Conservation (phyloP, 192 early-diverging fungal genomes). For the Linnemannia exigua region DNA sequence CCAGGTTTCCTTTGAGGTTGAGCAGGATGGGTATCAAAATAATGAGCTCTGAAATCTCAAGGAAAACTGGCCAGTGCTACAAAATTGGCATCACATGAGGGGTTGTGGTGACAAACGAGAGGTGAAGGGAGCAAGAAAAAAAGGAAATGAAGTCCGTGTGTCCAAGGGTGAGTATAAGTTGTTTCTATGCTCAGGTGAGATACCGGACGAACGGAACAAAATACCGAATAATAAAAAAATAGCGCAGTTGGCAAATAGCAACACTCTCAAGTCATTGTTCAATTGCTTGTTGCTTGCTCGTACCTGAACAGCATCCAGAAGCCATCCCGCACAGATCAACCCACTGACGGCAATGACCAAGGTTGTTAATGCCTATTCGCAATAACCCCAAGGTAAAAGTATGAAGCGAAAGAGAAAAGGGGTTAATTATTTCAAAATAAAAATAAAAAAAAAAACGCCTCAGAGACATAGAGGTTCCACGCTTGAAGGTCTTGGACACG, state of each 20-base stretch:
- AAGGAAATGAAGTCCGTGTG: constrained; percentile 8
- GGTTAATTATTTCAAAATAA: constrained; percentile 2
- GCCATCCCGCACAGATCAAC: constrained; percentile 77
- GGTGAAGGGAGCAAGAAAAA: not conserved
- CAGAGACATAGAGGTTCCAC: not conserved
- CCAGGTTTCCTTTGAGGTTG: constrained; percentile 93
- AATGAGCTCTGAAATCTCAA: constrained; percentile 78
- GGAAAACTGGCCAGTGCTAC: constrained; percentile 80
- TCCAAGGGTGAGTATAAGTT: not conserved
- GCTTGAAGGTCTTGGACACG: not conserved
- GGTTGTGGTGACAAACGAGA: not conserved
- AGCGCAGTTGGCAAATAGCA: not conserved
- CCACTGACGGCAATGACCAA: constrained; percentile 80
- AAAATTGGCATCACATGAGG: not conserved
- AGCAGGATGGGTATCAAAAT: constrained; percentile 90
- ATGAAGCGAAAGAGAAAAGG: not conserved
- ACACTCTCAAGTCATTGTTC: not conserved
- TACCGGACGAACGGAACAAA: not conserved
- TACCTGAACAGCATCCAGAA: constrained; percentile 77
- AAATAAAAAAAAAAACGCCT: too few species aligned
- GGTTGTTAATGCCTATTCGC: constrained; percentile 50
- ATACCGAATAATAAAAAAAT: not conserved
- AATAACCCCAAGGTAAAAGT: not conserved
- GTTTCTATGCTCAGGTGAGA: not conserved
- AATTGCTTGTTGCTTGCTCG: not conserved